phyloP scores from a whole-genome alignment of 2,329 filamentous ascomycete genomes.

The Penicillium italicum region DNA sequence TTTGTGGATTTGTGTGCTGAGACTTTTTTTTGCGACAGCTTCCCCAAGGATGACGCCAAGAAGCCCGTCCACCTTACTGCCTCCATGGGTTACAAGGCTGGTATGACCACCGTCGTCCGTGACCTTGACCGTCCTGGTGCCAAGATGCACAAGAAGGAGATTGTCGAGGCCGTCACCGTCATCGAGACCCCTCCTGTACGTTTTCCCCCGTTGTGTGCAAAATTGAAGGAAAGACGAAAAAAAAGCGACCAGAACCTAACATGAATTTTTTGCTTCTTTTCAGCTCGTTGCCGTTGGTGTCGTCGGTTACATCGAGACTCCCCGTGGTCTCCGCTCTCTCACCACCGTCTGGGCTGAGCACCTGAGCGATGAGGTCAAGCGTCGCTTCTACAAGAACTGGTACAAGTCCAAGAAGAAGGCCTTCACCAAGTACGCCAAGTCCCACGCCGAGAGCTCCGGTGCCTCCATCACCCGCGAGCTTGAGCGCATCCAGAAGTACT shows the following conservation, averaged over 20 bases:
- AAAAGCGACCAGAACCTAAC: conserved; percentile 18
- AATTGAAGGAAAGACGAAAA: neutral
- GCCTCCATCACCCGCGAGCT: conserved; percentile 92
- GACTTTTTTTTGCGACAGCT: conserved; percentile 55
- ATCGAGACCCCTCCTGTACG: conserved; percentile 94
- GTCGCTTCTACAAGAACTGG: conserved; percentile 99
- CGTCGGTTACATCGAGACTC: conserved; percentile 99
- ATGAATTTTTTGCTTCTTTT: conserved; percentile 18
- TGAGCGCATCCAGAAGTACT: conserved; percentile 99
- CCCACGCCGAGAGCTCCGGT: conserved; percentile 92
- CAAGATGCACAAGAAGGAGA: conserved; percentile 99
- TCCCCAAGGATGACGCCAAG: conserved; percentile 99
- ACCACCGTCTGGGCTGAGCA: conserved; percentile 99
- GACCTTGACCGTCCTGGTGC: conserved; percentile 98
- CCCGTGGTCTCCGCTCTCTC: conserved; percentile 97
- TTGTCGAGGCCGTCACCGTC: conserved; percentile 83
- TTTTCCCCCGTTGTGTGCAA: conserved; percentile 24
- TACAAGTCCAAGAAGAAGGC: conserved; percentile 99
- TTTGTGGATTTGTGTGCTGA: conserved; percentile 29
- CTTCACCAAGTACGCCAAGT: conserved; percentile 99
- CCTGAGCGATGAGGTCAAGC: conserved; percentile 96
- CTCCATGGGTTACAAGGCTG: conserved; percentile 99
- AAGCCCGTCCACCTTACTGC: conserved; percentile 99
- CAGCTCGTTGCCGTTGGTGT: conserved; percentile 99
- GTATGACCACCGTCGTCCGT: conserved; percentile 99